A percentile compares a stretch with the other conserved stretches of the same genome.
These are phyloP conservation scores for Raddia distichophylla DNA, from an alignment of 176 grass and related monocot species.

Conservation along the genomic window DNA sequence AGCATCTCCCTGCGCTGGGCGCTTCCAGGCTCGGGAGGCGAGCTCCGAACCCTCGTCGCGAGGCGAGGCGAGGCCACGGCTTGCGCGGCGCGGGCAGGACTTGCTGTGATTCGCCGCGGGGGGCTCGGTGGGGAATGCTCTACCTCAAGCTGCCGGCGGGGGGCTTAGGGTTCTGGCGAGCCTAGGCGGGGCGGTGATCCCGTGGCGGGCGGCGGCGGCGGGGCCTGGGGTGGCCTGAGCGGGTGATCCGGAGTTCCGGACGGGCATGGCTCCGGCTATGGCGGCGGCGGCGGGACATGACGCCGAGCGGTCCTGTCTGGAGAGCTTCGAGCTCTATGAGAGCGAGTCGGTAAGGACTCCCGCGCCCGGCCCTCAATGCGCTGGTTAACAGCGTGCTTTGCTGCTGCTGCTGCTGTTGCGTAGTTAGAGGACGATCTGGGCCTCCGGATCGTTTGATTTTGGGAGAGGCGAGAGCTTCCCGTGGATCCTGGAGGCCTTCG, in stretches of 20 bases:
- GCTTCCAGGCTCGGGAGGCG: neutral
- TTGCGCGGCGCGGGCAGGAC: neutral
- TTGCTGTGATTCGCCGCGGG: conserved; percentile 35
- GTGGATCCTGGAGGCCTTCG: neutral
- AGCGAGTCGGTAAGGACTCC: conserved; percentile 64
- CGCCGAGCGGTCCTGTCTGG: conserved; percentile 46
- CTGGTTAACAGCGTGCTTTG: neutral
- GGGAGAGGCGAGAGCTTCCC: neutral
- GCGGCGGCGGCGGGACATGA: conserved; percentile 30
- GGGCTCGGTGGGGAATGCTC: conserved; percentile 55
- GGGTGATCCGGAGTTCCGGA: conserved; percentile 26
- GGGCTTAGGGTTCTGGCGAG: conserved; percentile 55
- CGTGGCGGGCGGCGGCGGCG: conserved; percentile 18
- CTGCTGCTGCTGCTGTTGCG: neutral
- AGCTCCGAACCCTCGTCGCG: neutral
- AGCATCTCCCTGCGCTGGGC: neutral
- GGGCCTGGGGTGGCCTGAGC: conserved; percentile 41
- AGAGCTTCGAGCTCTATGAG: conserved; percentile 75
- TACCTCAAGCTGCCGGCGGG: conserved; percentile 72
- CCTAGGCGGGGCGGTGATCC: conserved; percentile 30
- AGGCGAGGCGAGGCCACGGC: conserved; percentile 14
- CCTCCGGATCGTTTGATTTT: conserved; percentile 21
- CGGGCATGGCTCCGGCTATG: conserved; percentile 32
- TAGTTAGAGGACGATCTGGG: neutral
- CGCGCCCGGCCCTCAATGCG: conserved; percentile 19